Base-by-base conservation (phyloP, 768 basidiomycete species). In the Psilocybe azurescens region DNA sequence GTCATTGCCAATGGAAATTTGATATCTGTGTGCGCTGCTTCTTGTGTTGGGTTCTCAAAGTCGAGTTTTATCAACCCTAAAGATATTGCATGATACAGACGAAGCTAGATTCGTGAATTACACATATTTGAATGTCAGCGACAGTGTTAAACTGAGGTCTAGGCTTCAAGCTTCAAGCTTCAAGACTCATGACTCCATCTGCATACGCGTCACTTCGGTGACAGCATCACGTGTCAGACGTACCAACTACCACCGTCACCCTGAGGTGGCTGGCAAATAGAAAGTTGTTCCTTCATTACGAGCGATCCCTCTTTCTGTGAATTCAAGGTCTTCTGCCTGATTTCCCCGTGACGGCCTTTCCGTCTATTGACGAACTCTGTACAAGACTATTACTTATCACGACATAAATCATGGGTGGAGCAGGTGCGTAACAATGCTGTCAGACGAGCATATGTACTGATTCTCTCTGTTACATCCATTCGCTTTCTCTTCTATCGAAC, bases 391-490 rank as follows among this genome's bases (percentile, higher is more conserved):
- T 52, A 53, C 39, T 53, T 46, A 53, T 64, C 30, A 69, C 65
- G 67, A 67, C 52, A 63, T 68, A 63, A 64, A 71, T 70, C 56
- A 81, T 81, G 79, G 75, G 78, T 60, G 77, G 79, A 65, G 78
- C 78, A 69, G 79, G 79, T 81, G 62, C 67, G 77, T 75, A 38
- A 30, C 60, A 47, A 7, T 11, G 41, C 41, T 20, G 47, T 11
- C 14, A 50, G n/a, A 47, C 36, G 44, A 13, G 47, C 60, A 63
- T 70, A 30, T 46, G n/a, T 50, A 67, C 58, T 61, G 20, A 63
- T 59, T 36, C 30, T 57, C 38, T 56, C 20, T 59, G 29, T 32
- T 18, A 33, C 14, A 53, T 41, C 46, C 38, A 46, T 52, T 67
- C 46, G 36, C 48, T 41, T 61, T 36, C 48, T 38, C 18, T 52